phyloP scores from a whole-genome alignment of 305 asterid genomes.

The Rubia peregrina region DNA sequence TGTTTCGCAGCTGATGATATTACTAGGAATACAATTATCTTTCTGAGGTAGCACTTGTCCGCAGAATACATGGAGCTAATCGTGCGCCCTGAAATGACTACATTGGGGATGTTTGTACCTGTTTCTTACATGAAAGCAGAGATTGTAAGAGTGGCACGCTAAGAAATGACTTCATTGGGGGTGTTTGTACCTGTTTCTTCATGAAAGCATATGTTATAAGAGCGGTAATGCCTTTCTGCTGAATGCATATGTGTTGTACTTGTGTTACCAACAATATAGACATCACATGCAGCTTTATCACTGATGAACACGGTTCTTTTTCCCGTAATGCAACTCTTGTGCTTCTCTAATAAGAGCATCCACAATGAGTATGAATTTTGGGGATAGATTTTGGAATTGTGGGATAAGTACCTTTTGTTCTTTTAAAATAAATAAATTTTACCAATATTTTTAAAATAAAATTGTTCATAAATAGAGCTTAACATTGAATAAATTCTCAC shows the following conservation, averaged over 20 bases:
- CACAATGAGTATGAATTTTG: too few relatives aligned
- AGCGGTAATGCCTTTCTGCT: background rate
- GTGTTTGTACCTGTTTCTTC: background rate
- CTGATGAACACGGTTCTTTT: too few relatives aligned
- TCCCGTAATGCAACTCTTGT: background rate
- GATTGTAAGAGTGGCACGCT: background rate
- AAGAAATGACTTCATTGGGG: background rate
- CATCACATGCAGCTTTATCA: too few relatives aligned
- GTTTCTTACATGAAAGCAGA: background rate
- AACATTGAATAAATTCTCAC: too few relatives aligned
- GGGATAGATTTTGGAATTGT: too few relatives aligned
- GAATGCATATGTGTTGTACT: background rate
- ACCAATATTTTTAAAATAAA: too few relatives aligned
- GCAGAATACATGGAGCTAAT: background rate
- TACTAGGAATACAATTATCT: conserved; percentile 52
- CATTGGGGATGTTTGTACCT: background rate
- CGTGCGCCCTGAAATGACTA: background rate
- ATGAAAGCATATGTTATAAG: background rate
- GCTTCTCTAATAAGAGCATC: too few relatives aligned
- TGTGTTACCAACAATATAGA: too few relatives aligned
- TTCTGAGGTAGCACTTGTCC: conserved; percentile 27
- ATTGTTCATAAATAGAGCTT: too few relatives aligned
- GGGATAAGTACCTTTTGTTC: too few relatives aligned
- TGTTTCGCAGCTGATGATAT: conserved; percentile 71
- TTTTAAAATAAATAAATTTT: too few relatives aligned